Percentiles rank a stretch among this genome's conserved stretches.
Conservation (phyloP, 805 yeast genomes). For the Vanderwaltozyma yarrowii region DNA sequence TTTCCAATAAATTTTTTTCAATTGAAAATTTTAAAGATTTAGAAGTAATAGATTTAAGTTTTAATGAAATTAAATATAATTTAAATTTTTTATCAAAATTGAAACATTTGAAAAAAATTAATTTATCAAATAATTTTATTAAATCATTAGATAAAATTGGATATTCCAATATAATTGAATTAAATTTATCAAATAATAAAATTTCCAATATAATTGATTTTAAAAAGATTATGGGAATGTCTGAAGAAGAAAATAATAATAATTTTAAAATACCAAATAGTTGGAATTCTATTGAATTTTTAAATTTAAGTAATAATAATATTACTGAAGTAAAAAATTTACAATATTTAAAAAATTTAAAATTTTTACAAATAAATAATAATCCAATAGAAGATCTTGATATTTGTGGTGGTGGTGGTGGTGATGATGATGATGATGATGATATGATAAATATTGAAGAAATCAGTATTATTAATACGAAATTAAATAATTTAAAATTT, state of each 20-base stretch:
- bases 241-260: slow-evolving; percentile 1
- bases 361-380: slow-evolving; percentile 15
- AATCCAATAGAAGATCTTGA: slow-evolving; percentile 15
- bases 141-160: slow-evolving; percentile 14
- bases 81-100: slow-evolving; percentile 10
- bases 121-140: slow-evolving; percentile 18
- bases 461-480: background rate
- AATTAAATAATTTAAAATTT: background rate
- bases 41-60: slow-evolving; percentile 12
- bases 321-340: slow-evolving; percentile 18
- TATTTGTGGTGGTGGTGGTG: background rate
- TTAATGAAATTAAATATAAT: slow-evolving; percentile 6
- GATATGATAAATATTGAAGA: background rate
- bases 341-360: slow-evolving; percentile 9
- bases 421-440: background rate
- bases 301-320: slow-evolving; percentile 17
- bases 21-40: slow-evolving; percentile 12
- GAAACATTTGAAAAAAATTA: slow-evolving; percentile 11
- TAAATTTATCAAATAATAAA: slow-evolving; percentile 16
- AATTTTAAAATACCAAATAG: slow-evolving; percentile 5
- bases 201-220: slow-evolving; percentile 20
- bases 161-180: slow-evolving; percentile 8
- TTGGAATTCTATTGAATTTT: slow-evolving; percentile 15
- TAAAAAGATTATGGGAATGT: slow-evolving; percentile 10
- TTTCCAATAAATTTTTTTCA: slow-evolving; percentile 10